Base-by-base conservation (phyloP, 305 asterid genomes). In the Solanum hybrid region DNA sequence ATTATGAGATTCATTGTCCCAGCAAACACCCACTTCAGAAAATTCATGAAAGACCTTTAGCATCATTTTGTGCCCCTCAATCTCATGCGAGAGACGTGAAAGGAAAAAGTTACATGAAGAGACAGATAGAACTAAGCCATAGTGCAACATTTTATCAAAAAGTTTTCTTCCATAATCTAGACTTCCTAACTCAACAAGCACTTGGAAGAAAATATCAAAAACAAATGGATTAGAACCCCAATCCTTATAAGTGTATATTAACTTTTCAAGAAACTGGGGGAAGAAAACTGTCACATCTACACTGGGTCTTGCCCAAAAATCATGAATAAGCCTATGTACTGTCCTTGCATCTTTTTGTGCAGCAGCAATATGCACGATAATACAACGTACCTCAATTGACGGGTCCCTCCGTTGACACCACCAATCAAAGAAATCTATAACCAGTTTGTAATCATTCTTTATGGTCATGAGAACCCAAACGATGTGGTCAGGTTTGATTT, bases 161-260 rank as follows among this genome's bases (percentile, higher is more conserved):
- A 96, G 88, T 88, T 93, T 93, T 79, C 96, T 92, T n/a, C 98
- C 99, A 91, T 92, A 91, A 88, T 93, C 94, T 40, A 94, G 92
- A 89, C 46, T 88, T 37, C 96, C 96, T 86, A 72, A 91, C 92
- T 97, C 96, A 35, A 91, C 86, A 87, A 97, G 98, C 85, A 91
- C 95, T 88, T 93, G 97, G 93, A 96, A 94, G 90, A 95, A 94
- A 90, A 96, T 91, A 92, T 96, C 98, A 92, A 97, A 97, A 11
- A 96, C 98, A 88, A 87, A 89, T 40, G 98, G 99, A 91, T 93
- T 92, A 69, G 96, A 93, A 90, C 99, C 98, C 99, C 99, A 97
- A 84, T 94, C 95, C 92, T 96, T 97, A 87, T 94, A 96, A 27
- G 98, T 96, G 93, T 95, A 94, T 88, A 94, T 94, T 75, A 97